phyloP scores from a whole-genome alignment of 2,329 filamentous ascomycete species.

The Didymellaceae sp. region DNA sequence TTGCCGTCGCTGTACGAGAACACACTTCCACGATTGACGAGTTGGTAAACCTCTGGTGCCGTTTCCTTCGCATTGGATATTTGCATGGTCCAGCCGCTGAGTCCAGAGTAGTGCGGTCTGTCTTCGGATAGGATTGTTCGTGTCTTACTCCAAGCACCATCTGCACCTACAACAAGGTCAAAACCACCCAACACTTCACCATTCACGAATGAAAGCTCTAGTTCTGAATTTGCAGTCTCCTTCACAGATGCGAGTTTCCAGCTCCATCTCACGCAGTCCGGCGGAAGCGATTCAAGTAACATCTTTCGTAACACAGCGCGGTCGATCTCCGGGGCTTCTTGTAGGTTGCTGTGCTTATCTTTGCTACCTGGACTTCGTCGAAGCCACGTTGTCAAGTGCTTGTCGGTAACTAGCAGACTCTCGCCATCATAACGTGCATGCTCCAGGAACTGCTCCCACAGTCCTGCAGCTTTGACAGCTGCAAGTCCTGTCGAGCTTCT shows the following conservation, averaged over 20 bases:
- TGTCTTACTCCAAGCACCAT: conserved; percentile 53
- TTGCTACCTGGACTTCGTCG: conserved; percentile 18
- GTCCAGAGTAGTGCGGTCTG: conserved; percentile 47
- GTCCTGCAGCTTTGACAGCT: conserved; percentile 57
- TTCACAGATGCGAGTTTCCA: conserved; percentile 29
- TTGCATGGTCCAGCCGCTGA: conserved; percentile 41
- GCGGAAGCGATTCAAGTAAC: conserved; percentile 32
- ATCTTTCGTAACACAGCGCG: conserved; percentile 30
- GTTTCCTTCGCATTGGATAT: conserved; percentile 36
- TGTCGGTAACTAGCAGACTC: conserved; percentile 51
- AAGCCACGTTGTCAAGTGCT: conserved; percentile 38
- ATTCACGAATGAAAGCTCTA: conserved; percentile 37
- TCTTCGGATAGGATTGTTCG: conserved; percentile 39
- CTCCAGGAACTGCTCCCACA: conserved; percentile 58
- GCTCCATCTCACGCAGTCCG: conserved; percentile 32
- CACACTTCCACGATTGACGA: conserved; percentile 46
- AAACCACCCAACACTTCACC: conserved; percentile 39
- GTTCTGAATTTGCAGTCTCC: conserved; percentile 12
- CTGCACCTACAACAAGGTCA: conserved; percentile 54
- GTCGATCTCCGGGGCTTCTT: conserved; percentile 38
- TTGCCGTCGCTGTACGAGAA: conserved; percentile 41
- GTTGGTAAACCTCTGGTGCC: conserved; percentile 37
- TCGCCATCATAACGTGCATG: conserved; percentile 53
- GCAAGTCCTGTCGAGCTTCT: conserved; percentile 59
- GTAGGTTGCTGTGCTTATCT: conserved; percentile 14